These are phyloP conservation scores for Exsudoporus frostii DNA, from an alignment of 768 basidiomycete genomes.

Conservation along the genomic window DNA sequence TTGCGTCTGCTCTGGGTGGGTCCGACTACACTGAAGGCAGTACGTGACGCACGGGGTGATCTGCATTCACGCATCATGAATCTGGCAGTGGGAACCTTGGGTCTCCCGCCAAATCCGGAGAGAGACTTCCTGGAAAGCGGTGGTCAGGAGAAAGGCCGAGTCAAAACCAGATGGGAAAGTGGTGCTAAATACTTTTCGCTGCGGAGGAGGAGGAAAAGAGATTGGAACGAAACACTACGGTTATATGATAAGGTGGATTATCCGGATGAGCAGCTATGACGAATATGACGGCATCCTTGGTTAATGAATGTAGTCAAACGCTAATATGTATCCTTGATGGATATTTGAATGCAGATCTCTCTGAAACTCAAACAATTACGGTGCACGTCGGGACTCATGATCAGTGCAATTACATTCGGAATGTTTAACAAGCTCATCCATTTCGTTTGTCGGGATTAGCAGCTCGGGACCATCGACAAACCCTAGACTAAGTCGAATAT, in stretches of 20 bases:
- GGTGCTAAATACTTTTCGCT: slow-evolving; percentile 76
- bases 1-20: slow-evolving; percentile 62
- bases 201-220: slow-evolving; percentile 72
- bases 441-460: background rate
- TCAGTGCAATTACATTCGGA: no score
- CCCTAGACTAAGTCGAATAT: background rate
- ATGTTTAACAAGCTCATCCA: no score
- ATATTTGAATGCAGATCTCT: no score
- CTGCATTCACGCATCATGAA: slow-evolving; percentile 66
- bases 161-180: slow-evolving; percentile 64
- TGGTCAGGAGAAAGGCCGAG: slow-evolving; percentile 68
- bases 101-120: slow-evolving; percentile 70
- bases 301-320: no score
- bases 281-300: no score
- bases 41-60: slow-evolving; percentile 52
- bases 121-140: slow-evolving; percentile 55
- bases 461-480: background rate
- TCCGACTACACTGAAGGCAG: slow-evolving; percentile 47
- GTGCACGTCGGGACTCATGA: no score
- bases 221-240: slow-evolving; percentile 86
- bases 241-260: slow-evolving; percentile 83
- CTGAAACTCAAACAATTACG: no score
- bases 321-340: no score
- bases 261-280: slow-evolving; percentile 47
- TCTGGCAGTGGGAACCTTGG: slow-evolving; percentile 54